phyloP scores from a whole-genome alignment of 768 basidiomycete species.

The Dentipellis sp. region DNA sequence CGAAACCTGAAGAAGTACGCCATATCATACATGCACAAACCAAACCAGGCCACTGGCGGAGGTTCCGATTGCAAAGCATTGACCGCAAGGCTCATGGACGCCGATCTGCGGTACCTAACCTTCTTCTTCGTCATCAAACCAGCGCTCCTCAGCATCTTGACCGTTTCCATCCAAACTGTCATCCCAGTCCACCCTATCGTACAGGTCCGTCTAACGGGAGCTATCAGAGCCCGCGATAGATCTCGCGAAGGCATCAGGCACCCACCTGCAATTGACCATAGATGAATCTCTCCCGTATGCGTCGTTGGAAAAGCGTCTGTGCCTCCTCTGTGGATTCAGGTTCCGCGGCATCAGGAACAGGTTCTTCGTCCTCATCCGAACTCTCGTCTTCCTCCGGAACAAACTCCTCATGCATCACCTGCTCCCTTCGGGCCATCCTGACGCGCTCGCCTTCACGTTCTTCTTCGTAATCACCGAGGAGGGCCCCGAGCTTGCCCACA shows the following conservation, averaged over 20 bases:
- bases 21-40: no score
- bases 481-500: constrained; percentile 58
- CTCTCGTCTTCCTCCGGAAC: constrained; percentile 62
- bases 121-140: constrained; percentile 62
- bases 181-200: constrained; percentile 68
- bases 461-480: constrained; percentile 69
- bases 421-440: constrained; percentile 34
- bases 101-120: background rate
- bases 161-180: constrained; percentile 58
- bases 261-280: constrained; percentile 69
- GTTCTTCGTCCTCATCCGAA: constrained; percentile 36
- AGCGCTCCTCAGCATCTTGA: constrained; percentile 54
- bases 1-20: no score
- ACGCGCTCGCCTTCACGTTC: constrained; percentile 63
- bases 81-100: no score
- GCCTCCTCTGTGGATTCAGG: constrained; percentile 41
- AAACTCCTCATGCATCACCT: constrained; percentile 33
- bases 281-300: constrained; percentile 61
- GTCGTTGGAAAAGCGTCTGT: constrained; percentile 44
- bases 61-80: no score
- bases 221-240: background rate
- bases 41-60: no score
- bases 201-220: constrained; percentile 47
- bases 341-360: constrained; percentile 1
- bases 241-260: constrained; percentile 1